Conservation (phyloP, 176 grass and related monocot genomes). For the Pharus latifolius region DNA sequence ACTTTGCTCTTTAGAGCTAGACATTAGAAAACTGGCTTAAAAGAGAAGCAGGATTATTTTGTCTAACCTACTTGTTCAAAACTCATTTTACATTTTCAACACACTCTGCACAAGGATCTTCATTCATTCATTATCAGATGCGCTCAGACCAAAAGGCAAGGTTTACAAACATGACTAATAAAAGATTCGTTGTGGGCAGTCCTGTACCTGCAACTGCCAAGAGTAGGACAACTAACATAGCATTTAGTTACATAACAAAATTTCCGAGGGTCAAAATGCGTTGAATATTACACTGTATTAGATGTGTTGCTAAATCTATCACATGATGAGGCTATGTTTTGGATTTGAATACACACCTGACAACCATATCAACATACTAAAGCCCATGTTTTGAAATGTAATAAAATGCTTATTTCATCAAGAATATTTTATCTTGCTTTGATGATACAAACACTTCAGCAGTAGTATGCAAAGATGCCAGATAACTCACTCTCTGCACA, state of each 20-base stretch:
- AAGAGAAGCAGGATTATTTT: not conserved
- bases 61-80: not conserved
- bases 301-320: not conserved
- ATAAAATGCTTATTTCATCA: not conserved
- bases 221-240: not conserved
- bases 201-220: not conserved
- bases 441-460: not conserved
- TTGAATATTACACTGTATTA: not conserved
- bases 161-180: not conserved
- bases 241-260: too few species aligned
- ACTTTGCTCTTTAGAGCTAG: not conserved
- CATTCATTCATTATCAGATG: not conserved
- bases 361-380: not conserved
- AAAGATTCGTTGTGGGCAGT: not conserved
- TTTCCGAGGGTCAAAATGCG: not conserved
- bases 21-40: not conserved
- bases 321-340: not conserved
- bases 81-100: not conserved
- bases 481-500: constrained; percentile 91
- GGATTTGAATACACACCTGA: not conserved
- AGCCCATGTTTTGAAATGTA: not conserved
- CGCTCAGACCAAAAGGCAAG: not conserved
- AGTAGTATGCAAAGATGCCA: not conserved
- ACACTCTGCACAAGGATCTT: not conserved
- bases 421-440: not conserved